Evolutionary conservation across 768 basidiomycete species (phyloP).

Genomic region (Amanita exitialis): DNA sequence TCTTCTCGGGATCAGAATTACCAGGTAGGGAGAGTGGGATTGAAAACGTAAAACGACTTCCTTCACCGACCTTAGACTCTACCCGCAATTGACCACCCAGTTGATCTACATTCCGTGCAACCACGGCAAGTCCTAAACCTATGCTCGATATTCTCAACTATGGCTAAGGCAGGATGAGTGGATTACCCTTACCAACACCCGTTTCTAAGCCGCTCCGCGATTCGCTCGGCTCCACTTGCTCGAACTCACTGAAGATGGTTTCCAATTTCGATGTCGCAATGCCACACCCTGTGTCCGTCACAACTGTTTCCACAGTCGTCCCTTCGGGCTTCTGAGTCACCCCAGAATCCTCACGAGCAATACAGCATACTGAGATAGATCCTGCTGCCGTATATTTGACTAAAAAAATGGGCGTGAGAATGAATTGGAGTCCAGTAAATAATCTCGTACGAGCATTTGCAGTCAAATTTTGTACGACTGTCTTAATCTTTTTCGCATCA

Average conservation of each 20-base stretch:
- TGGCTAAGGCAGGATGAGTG: background rate
- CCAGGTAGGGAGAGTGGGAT: slow-evolving; percentile 46
- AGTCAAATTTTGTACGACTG: slow-evolving; percentile 68
- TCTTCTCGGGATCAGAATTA: slow-evolving; percentile 2
- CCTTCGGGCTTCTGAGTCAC: slow-evolving; percentile 34
- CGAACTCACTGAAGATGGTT: slow-evolving; percentile 72
- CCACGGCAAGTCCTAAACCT: slow-evolving; percentile 73
- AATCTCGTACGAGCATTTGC: slow-evolving; percentile 54
- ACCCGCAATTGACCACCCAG: slow-evolving; percentile 73
- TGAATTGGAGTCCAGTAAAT: background rate
- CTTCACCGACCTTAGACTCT: slow-evolving; percentile 56
- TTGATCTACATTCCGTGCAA: slow-evolving; percentile 72
- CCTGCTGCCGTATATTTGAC: slow-evolving; percentile 69
- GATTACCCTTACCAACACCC: slow-evolving; percentile 35
- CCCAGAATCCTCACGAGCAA: slow-evolving; percentile 37
- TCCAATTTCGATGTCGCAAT: slow-evolving; percentile 58
- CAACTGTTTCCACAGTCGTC: slow-evolving; percentile 56
- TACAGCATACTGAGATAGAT: slow-evolving; percentile 49
- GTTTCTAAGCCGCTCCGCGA: slow-evolving; percentile 22
- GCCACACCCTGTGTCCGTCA: slow-evolving; percentile 66
- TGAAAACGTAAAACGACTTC: slow-evolving; percentile 65
- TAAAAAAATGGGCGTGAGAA: slow-evolving; percentile 2
- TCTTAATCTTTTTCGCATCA: slow-evolving; percentile 63
- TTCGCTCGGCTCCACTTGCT: slow-evolving; percentile 48
- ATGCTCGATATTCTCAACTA: background rate